phyloP scores from a whole-genome alignment of 1,139 yeast genomes.

The Blastobotrys serpentis region DNA sequence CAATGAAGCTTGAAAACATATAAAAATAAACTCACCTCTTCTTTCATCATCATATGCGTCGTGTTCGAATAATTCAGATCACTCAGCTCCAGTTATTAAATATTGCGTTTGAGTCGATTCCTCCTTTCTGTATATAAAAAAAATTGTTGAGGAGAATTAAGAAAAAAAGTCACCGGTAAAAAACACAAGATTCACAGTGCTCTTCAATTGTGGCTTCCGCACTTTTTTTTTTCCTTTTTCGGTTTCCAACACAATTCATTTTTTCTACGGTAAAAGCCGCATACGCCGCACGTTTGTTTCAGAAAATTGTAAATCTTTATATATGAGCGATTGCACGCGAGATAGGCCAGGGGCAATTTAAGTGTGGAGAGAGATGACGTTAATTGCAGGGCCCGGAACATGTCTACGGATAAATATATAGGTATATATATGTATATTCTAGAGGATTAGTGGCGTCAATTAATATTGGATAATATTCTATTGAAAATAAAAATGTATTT shows the following conservation, averaged over 20 bases:
- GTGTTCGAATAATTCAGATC: constrained; percentile 1
- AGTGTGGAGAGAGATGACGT: constrained; percentile 3
- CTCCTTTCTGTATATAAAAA: no score
- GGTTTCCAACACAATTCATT: neutral
- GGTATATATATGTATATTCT: neutral
- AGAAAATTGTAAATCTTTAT: neutral
- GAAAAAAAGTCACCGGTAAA: constrained; percentile 9
- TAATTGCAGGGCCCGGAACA: neutral
- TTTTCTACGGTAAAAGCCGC: neutral
- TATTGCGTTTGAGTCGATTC: no score
- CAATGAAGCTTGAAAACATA: no score
- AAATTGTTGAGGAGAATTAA: neutral
- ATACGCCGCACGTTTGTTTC: neutral
- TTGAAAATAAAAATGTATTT: no score
- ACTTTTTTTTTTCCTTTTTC: neutral
- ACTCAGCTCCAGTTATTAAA: no score
- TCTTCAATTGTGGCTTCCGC: neutral
- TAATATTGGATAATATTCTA: neutral
- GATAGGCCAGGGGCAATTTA: constrained; percentile 4
- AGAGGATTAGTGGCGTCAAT: neutral
- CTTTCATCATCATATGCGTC: neutral
- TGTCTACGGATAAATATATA: neutral
- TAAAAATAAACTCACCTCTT: neutral
- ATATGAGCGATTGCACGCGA: neutral
- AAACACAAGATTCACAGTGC: constrained; percentile 3